Evolutionary conservation across 2,329 filamentous ascomycete species (phyloP), one percentile per base, ranked within the genome.

Genomic region (Didymella arachidicola): DNA sequence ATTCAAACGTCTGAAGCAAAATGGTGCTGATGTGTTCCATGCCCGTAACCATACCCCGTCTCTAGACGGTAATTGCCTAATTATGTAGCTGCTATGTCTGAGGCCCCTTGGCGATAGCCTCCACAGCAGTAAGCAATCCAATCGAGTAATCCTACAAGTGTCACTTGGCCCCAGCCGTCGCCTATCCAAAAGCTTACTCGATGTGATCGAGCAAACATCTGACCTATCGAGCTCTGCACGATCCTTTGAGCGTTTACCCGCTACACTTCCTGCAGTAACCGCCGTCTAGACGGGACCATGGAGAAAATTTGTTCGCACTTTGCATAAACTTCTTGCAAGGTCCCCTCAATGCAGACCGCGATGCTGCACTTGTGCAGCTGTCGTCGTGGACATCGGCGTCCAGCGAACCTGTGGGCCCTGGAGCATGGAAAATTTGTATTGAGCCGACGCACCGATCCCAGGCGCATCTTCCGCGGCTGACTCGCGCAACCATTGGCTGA

Each of bases 391-490:
- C 43, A 63, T 58, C 56, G 62, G 53, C 62, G 64, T 32, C 16
- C 38, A 67, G 66, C 66, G 66, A 68, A 67, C 60, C 36, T 55
- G 67, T 61, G 60, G 61, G 61, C 57, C 62, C 53, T 56, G 38
- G 8, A 19, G 7, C 4, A 26, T 45, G 18, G 47, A 47, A 57
- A 56, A 55, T 56, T 60, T 50, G 56, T 53, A 38, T 44, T 42
- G 39, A 36, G 29, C 55, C 36, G 36, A 48, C 27, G 49, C 49
- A 32, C 32, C 32, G 45, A 48, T 42, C 18, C 32, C 30, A 34
- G 30, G 29, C 34, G 46, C 46, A 14, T 59, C 56, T 62, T 67
- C 66, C 64, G 67, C 63, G 67, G 66, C 62, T 64, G 62, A 61
- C 54, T 69, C 60, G 63, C 48, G 19, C 50, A 41, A 26, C 49